Conservation (phyloP, 768 basidiomycete genomes). For the Flagelloscypha sp. region DNA sequence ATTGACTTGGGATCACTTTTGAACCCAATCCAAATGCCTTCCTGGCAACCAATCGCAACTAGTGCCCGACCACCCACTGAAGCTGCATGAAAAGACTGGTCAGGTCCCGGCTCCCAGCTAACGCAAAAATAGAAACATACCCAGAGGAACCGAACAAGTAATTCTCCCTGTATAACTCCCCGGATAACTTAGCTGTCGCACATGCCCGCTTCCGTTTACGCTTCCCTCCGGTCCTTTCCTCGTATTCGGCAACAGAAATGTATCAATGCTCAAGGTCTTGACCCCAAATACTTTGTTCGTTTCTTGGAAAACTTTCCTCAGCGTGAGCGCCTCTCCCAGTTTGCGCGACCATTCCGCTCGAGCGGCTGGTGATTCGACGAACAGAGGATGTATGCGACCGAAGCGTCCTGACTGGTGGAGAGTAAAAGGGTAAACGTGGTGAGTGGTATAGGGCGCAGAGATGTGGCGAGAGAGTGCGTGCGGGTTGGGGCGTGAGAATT, state of each 20-base stretch:
- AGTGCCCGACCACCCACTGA: slow-evolving; percentile 70
- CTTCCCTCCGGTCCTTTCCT: slow-evolving; percentile 25
- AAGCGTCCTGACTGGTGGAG: slow-evolving; percentile 60
- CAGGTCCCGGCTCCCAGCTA: background rate
- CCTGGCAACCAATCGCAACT: slow-evolving; percentile 84
- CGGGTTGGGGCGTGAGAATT: slow-evolving; percentile 16
- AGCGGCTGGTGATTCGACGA: slow-evolving; percentile 49
- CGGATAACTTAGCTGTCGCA: slow-evolving; percentile 39
- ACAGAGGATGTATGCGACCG: slow-evolving; percentile 57
- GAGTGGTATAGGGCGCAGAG: slow-evolving; percentile 34
- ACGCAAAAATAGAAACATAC: slow-evolving; percentile 24
- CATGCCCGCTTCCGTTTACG: no score
- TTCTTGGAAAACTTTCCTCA: slow-evolving; percentile 56
- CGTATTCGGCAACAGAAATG: slow-evolving; percentile 49
- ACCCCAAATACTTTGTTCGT: slow-evolving; percentile 64
- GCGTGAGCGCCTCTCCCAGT: slow-evolving; percentile 54
- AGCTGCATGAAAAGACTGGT: slow-evolving; percentile 24
- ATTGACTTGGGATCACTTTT: slow-evolving; percentile 60
- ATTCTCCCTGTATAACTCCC: slow-evolving; percentile 55
- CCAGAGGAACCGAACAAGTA: slow-evolving; percentile 65
- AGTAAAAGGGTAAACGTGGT: slow-evolving; percentile 58
- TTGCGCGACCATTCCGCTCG: slow-evolving; percentile 60
- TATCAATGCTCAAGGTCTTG: slow-evolving; percentile 56
- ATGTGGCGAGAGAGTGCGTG: no score
- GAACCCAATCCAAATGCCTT: slow-evolving; percentile 94